Base-by-base conservation (phyloP, 257 asterid genomes). In the Scutellaria galericulata region DNA sequence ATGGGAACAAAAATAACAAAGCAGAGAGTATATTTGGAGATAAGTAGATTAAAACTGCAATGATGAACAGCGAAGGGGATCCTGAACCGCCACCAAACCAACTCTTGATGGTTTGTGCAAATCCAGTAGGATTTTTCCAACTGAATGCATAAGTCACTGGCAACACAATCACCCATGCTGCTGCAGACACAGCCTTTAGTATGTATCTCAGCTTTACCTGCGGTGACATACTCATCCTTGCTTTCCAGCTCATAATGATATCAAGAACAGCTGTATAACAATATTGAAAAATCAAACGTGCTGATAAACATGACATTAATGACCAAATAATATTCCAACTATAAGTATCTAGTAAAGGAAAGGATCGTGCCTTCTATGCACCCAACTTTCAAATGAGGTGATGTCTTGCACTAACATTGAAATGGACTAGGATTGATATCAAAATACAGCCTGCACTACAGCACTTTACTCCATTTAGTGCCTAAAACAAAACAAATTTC, bases 11-110 rank as follows among this genome's bases (percentile, higher is more conserved):
- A 78, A 94, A 94, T 56, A 94, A 73, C 80, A 87, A 69, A 64
- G 89, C 95, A 59, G 97, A 89, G 65, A 94, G 98, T 86, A 91
- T 87, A 75, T 91, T 94, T 44, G 99, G 99, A 48, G 99, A 89
- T 77, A 94, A 71, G 81, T 94, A 94, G 62, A 89, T 77, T 45
- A 94, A 76, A 80, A 91, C 86, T 7, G 99, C 97, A 76, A 89
- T 70, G 74, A 89, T 81, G 85, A 86, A 94, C 73, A 94, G 57
- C 69, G 99, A 89, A 77, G 98, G 92, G 51, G 93, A 86, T 68
- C 97, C 88, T 22, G 66, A 15, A 39, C 71, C 85, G 12, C 85
- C 78, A 13, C 99, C 97, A 81, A 94, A 88, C 97, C 96, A 91
- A 59, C 75, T 84, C 80, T 88, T 91, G 67, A 91, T 88, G 11